Evolutionary conservation across 75 land plant species (phyloP).

Genomic region (Pinus tabuliformis): DNA sequence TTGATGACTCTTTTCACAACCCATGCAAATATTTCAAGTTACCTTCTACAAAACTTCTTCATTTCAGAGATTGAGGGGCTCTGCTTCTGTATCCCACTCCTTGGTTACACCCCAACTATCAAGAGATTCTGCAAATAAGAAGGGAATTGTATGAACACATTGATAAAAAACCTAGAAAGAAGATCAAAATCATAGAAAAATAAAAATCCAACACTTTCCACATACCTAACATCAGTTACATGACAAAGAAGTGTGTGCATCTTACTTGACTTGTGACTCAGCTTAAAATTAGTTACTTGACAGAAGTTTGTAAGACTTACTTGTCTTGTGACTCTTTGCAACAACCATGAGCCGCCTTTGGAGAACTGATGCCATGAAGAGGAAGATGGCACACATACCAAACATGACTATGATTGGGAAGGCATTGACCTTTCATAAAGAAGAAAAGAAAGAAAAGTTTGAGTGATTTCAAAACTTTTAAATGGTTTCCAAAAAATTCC

Average conservation of each 20-base stretch:
- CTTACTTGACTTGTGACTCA: neutral
- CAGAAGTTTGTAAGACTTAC: conserved; percentile 37
- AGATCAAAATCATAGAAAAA: neutral
- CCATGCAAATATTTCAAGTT: neutral
- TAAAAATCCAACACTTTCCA: no score
- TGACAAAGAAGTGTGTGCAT: neutral
- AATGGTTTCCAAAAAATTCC: neutral
- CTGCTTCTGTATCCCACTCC: conserved; percentile 61
- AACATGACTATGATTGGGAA: conserved; percentile 95
- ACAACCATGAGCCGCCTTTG: conserved; percentile 82
- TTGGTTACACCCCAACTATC: conserved; percentile 40
- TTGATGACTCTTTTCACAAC: neutral
- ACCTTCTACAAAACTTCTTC: neutral
- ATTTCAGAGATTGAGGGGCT: conserved; percentile 52
- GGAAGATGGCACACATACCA: conserved; percentile 98
- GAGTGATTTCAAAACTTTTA: neutral
- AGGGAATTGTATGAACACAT: neutral
- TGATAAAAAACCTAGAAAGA: neutral
- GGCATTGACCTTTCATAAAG: conserved; percentile 70
- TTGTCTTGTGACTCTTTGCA: conserved; percentile 61
- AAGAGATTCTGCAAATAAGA: conserved; percentile 32
- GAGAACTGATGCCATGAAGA: conserved; percentile 75
- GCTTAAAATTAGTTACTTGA: neutral
- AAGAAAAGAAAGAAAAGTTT: conserved; percentile 8
- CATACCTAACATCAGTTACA: neutral